Base-by-base conservation (phyloP, 2,329 filamentous ascomycete genomes). In the Monosporascus sp. region DNA sequence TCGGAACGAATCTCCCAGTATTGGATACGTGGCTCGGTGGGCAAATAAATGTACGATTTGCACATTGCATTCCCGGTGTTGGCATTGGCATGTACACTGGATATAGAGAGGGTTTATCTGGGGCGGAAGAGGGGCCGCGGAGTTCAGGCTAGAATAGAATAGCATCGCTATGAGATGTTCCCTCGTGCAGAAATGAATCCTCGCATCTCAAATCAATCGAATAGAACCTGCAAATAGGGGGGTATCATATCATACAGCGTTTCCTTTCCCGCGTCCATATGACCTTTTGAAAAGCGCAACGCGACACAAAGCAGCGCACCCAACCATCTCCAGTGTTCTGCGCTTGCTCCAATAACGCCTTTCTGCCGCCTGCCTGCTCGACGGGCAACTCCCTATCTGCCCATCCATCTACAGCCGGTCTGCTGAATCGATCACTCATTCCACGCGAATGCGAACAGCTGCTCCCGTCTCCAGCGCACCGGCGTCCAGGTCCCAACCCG, bases 401-500 rank as follows among this genome's bases (percentile, higher is more conserved):
- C 58, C 57, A 65, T 65, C 53, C 60, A 64, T 54, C 59, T 14
- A 5, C 5, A 35, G 9, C 31, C 31, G 31, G 31, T 14, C 31
- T 35, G 31, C 31, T 35, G 31, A 14, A 35, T 35, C 11, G 31
- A 35, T 35, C 31, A 11, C 31, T 49, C 62, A 65, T n/a, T 65
- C 66, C 3, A 71, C 58, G 35, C 71, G 59, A 27, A 77, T 70
- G 6, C 73, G 68, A 22, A 76, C 61, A 1, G 71, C 83, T 47
- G 79, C 73, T 54, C 72, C 75, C 18, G 86, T 90, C 72, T 91
- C 87, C 60, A 92, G 71, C 6, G 83, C 85, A 39, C 77, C 77
- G 49, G 75, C 76, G 52, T 82, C 72, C 47, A 88, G 60, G 68
- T 91, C 81, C 88, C 88, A 92, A 0, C 87, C 87, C 55, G 55